Conservation (phyloP, 345 rosid genomes). For the Gossypium rotundifolium region DNA sequence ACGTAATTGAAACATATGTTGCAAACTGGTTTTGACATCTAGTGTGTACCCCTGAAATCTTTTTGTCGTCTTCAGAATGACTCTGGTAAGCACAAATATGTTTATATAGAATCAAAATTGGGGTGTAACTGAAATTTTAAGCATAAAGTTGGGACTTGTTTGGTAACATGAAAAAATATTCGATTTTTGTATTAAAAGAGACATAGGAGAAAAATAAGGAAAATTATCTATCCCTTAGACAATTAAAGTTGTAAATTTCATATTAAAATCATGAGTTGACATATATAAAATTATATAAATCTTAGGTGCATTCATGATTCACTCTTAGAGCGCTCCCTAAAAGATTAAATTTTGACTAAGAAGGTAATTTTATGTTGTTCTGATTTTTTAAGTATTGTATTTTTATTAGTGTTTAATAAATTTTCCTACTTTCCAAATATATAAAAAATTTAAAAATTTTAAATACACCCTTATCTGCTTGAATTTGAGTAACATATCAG, state of each 20-base stretch:
- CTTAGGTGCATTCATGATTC: neutral
- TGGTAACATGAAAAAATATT: constrained; percentile 3
- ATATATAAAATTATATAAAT: neutral
- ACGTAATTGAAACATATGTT: constrained; percentile 2
- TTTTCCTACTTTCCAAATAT: too few relatives aligned
- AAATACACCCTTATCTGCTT: neutral
- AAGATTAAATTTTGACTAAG: neutral
- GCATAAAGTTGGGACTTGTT: constrained; percentile 11
- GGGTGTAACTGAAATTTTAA: constrained; percentile 5
- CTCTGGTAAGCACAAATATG: neutral
- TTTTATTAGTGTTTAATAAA: too few relatives aligned
- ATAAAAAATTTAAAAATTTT: neutral
- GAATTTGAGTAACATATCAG: neutral
- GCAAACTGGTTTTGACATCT: constrained; percentile 13
- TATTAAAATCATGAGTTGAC: neutral
- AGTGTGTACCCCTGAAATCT: neutral
- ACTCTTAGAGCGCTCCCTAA: neutral
- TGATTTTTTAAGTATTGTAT: neutral
- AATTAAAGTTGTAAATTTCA: neutral
- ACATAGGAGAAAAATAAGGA: neutral
- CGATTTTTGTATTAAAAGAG: neutral
- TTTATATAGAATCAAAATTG: constrained; percentile 6
- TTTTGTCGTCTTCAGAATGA: neutral
- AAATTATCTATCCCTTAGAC: neutral
- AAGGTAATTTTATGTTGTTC: neutral